Evolutionary conservation across 176 grass and related monocot species (phyloP).

Genomic region (Luzula sylvatica): DNA sequence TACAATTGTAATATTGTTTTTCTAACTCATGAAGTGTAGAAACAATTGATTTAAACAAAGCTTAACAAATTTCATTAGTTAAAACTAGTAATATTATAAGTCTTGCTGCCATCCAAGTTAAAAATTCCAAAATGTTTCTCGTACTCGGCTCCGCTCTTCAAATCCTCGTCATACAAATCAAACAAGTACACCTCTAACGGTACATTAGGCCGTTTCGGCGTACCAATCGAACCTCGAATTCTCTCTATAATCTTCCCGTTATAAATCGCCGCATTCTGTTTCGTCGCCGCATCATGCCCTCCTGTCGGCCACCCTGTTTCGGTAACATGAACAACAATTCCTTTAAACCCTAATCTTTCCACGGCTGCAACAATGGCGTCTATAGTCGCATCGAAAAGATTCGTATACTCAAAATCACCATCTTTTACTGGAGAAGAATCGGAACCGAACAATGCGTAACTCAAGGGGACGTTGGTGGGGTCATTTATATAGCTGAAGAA

Average conservation of each 20-base stretch:
- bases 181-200: conserved; percentile 59
- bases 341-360: conserved; percentile 41
- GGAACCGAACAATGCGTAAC: conserved; percentile 31
- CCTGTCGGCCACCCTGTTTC: conserved; percentile 69
- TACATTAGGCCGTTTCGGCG: conserved; percentile 30
- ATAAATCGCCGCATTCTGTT: conserved; percentile 41
- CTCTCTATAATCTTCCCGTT: conserved; percentile 41
- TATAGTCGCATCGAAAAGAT: conserved; percentile 52
- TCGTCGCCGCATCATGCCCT: conserved; percentile 42
- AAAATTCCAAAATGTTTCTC: conserved; percentile 65
- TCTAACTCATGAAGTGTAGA: too few species aligned
- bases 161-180: conserved; percentile 61
- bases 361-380: conserved; percentile 51
- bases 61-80: conserved; percentile 4
- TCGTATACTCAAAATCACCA: conserved; percentile 35
- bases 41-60: too few species aligned
- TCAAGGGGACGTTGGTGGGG: conserved; percentile 39
- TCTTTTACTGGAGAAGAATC: conserved; percentile 26
- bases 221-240: conserved; percentile 24
- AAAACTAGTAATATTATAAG: conserved; percentile 41
- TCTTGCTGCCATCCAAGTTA: conserved; percentile 32
- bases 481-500: conserved; percentile 60
- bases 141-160: conserved; percentile 43
- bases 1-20: too few species aligned
- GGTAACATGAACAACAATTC: conserved; percentile 34